phyloP scores from a whole-genome alignment of 2,329 filamentous ascomycete species.

The Truncatella angustata region DNA sequence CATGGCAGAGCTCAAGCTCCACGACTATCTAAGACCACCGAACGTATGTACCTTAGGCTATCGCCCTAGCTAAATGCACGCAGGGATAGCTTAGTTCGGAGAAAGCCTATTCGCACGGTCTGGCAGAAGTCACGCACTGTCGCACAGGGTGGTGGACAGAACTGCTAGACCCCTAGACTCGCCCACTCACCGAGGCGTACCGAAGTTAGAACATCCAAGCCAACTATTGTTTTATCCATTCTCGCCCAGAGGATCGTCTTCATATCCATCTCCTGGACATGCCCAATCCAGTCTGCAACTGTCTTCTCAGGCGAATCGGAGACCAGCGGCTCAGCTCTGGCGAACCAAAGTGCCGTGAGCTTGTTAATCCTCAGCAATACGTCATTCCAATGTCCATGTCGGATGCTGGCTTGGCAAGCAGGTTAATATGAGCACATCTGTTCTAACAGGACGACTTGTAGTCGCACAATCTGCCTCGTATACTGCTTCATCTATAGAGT shows the following conservation, averaged over 20 bases:
- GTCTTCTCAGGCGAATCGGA: slow-evolving; percentile 2
- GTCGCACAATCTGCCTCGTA: neutral
- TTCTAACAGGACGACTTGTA: no score
- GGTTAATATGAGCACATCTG: no score
- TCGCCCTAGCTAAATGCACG: neutral
- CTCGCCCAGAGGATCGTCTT: slow-evolving; percentile 4
- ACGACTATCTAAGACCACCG: neutral
- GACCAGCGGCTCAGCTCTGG: neutral
- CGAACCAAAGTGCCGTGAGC: neutral
- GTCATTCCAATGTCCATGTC: neutral
- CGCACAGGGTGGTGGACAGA: neutral
- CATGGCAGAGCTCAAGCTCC: slow-evolving; percentile 8
- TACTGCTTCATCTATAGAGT: neutral
- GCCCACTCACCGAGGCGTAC: neutral
- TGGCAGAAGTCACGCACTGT: no score
- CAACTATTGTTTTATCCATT: slow-evolving; percentile 4
- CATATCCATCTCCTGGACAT: slow-evolving; percentile 7
- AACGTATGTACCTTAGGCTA: neutral
- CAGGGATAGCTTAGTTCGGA: slow-evolving; percentile 4
- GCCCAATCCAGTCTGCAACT: slow-evolving; percentile 5
- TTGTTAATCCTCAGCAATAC: slow-evolving; percentile 4
- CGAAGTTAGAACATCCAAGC: neutral
- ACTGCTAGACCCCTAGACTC: neutral
- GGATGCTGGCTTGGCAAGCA: no score
- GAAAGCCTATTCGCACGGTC: no score